Base-by-base conservation (phyloP, 2,329 filamentous ascomycete species). In the Neobulgaria alba region DNA sequence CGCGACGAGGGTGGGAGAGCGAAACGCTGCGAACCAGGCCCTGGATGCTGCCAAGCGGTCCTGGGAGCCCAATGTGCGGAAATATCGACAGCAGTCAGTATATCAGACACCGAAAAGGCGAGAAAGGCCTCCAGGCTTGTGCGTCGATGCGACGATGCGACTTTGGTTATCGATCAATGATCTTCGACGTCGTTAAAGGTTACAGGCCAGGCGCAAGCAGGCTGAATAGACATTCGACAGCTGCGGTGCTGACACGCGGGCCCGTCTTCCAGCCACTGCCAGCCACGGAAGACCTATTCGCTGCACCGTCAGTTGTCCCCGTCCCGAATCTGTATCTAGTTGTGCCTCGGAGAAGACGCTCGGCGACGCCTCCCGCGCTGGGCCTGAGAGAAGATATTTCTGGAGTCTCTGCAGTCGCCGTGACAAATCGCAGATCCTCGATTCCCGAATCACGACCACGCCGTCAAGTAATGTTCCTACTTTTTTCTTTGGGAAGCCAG, bases 351-450 rank as follows among this genome's bases (percentile, higher is more conserved):
- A 23, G 32, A 36, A 20, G n/a, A 16, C 37, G 10, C 33, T 38
- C 42, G 38, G 38, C 17, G 31, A 16, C 10, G 19, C n/a, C n/a
- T n/a, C n/a, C 41, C 36, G 18, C 33, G 41, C 42, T 46, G 38
- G 39, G 39, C 36, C 39, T 26, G 29, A 29, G 15, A 19, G 7
- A 23, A 10, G 15, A 18, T 19, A 5, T 37, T 16, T 32, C 32
- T 33, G 30, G 14, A 33, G 32, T 35, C 33, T n/a, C n/a, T n/a
- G n/a, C n/a, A n/a, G n/a, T n/a, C n/a, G n/a, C n/a, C n/a, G n/a
- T n/a, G n/a, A n/a, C n/a, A n/a, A n/a, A n/a, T n/a, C n/a, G n/a
- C n/a, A n/a, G n/a, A n/a, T n/a, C n/a, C n/a, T n/a, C n/a, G n/a
- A n/a, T n/a, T n/a, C n/a, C n/a, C n/a, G n/a, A n/a, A n/a, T n/a